Percentiles rank a stretch among this genome's conserved stretches.
These are phyloP conservation scores for Quercus lobata DNA, from an alignment of 331 rosid genomes.

Conservation along the genomic window DNA sequence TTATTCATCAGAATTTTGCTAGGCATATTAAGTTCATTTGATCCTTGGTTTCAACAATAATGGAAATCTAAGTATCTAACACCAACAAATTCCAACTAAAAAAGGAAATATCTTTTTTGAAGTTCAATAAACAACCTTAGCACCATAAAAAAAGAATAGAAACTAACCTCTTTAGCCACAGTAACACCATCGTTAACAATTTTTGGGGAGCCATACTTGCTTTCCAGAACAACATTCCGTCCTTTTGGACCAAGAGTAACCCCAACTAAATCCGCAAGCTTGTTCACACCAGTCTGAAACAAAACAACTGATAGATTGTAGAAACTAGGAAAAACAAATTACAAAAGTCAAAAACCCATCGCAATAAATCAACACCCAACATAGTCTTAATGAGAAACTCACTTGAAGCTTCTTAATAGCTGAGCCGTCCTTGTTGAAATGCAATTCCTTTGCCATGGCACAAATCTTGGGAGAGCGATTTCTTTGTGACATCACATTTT, in stretches of 20 bases:
- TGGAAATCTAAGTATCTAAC: background rate
- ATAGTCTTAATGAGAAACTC: background rate
- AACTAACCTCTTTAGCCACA: slow-evolving; percentile 83
- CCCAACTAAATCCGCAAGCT: slow-evolving; percentile 98
- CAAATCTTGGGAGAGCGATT: slow-evolving; percentile 45
- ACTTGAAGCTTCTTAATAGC: slow-evolving; percentile 88
- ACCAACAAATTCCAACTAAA: background rate
- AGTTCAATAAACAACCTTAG: background rate
- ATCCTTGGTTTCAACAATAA: background rate
- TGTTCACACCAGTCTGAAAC: slow-evolving; percentile 85
- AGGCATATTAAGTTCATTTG: background rate
- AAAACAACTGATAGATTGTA: background rate
- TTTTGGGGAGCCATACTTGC: slow-evolving; percentile 98
- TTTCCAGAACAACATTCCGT: slow-evolving; percentile 92
- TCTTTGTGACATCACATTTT: slow-evolving; percentile 27
- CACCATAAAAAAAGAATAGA: background rate
- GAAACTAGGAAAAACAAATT: background rate
- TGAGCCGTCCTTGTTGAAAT: slow-evolving; percentile 92
- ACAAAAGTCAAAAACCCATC: background rate
- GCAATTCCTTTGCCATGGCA: slow-evolving; percentile 96
- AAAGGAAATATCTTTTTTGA: background rate
- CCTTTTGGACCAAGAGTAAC: slow-evolving; percentile 99
- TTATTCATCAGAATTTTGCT: background rate
- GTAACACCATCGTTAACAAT: slow-evolving; percentile 99
- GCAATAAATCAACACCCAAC: background rate